Evolutionary conservation across 805 yeast species (phyloP), one percentile per base, ranked within the genome.

Genomic region (Lachancea kluyveri): DNA sequence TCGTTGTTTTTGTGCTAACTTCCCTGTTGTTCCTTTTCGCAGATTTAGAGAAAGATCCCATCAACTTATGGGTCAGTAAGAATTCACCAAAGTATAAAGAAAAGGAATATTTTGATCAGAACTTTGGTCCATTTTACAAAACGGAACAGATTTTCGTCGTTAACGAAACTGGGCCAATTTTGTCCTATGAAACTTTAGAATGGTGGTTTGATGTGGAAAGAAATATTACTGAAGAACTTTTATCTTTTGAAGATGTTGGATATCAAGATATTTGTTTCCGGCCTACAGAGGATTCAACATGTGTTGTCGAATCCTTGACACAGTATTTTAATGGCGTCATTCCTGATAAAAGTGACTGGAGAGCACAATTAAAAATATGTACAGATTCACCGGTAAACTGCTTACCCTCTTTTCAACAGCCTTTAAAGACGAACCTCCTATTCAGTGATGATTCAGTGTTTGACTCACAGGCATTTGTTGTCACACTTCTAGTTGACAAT

Each of bases 171-270:
- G 85, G 84, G 0, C 72, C 77, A 0, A 79, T 90, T 0, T 60
- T 90, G 20, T 67, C 70, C 19, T 84, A 85, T 67, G 77, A 74
- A 1, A 74, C 77, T 2, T 50, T 88, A 13, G 52, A 75, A 40
- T 90, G 97, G 97, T 87, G 96, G 94, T 79, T 80, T 47, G 74
- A 70, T n/a, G 77, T 76, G 16, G 97, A 90, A 54, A 36, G 50
- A 4, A 72, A 78, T 24, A 68, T 80, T 1, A 51, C 59, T 5
- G 42, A 46, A 6, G 32, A 48, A 52, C 52, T 36, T 49, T 28
- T 9, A 33, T 50, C 67, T 6, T 41, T 39, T 9, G 62, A 58
- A 9, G 51, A 49, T 17, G 39, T 45, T 26, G 42, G 61, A 0
- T 72, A 79, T 27, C 71, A 74, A 13, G 85, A 82, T 40, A 55